phyloP scores from a whole-genome alignment of 169 alveolate species.

The Toxoplasma gondii region DNA sequence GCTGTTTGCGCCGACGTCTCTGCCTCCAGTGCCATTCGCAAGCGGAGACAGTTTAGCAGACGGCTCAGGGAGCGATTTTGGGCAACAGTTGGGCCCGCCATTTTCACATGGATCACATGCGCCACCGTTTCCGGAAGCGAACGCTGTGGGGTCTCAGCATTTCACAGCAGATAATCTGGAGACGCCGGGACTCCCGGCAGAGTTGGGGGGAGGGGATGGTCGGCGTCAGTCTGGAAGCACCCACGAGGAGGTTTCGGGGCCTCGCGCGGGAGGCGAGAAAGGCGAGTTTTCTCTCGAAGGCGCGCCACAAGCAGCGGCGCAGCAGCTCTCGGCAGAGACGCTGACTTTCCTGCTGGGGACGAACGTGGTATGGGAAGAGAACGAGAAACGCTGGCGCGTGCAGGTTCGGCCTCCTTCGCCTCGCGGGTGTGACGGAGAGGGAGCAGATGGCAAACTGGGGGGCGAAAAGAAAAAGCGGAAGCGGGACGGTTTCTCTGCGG shows the following conservation, averaged over 20 bases:
- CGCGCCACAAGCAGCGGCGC: neutral
- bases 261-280: neutral
- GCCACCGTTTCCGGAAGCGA: neutral
- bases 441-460: neutral
- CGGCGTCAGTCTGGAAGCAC: neutral
- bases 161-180: too few species aligned
- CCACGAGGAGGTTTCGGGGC: neutral
- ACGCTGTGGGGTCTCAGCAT: neutral
- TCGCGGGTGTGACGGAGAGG: neutral
- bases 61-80: neutral
- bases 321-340: conserved; percentile 24
- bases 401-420: neutral
- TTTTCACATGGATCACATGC: neutral
- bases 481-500: neutral
- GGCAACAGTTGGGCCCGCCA: neutral
- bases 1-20: neutral
- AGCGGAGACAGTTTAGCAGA: neutral
- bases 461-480: neutral
- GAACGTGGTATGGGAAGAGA: conserved; percentile 23
- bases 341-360: neutral
- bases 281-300: neutral
- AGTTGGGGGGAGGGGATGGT: neutral
- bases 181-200: too few species aligned
- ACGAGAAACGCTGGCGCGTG: conserved; percentile 6
- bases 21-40: neutral